Evolutionary conservation across 768 basidiomycete species (phyloP), one percentile per base, ranked within the genome.

Genomic region (Boletellus ananiceps): DNA sequence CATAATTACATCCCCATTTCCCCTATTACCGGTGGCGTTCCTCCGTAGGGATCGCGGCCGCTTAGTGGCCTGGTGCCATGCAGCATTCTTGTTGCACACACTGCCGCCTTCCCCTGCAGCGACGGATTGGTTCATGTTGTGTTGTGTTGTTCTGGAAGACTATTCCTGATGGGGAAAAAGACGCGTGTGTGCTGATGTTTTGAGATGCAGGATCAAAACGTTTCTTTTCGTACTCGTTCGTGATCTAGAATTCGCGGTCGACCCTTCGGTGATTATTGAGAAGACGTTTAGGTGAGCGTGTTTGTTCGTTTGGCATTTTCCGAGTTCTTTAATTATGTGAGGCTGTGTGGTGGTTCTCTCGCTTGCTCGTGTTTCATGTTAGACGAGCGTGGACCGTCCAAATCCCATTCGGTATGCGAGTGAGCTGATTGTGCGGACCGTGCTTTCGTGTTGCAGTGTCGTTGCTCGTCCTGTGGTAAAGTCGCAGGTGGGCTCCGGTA

Each of bases 391-490:
- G 16, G 52, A 32, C 46, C 46, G 48, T 47, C 35, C 31, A 38
- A 21, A 50, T 61, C 44, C 41, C 36, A 50, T 48, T 45, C 23
- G 29, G 13, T 16, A 40, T 19, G 44, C 36, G 19, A 19, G 53
- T 53, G 48, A 55, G 37, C 55, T 62, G 27, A 69, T 46, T 47
- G 33, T 41, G 52, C 47, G 46, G 19, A 50, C 32, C 41, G 19
- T 34, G 46, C 25, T 46, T 45, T 42, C 42, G 48, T 27, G 23
- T 46, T 55, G 21, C 60, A 78, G 78, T 58, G 71, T 81, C 49
- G 76, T 80, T 19, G 79, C 76, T 47, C 76, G 78, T 48, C 81
- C 81, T 19, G 75, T 79, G 58, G 77, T 82, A 49, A 79, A 76
- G 61, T 79, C 77, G 35, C 71, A 74, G 54, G 71, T 75, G n/a